Base-by-base conservation (phyloP, 441 rosid genomes). In the Eutrema salsugineum region DNA sequence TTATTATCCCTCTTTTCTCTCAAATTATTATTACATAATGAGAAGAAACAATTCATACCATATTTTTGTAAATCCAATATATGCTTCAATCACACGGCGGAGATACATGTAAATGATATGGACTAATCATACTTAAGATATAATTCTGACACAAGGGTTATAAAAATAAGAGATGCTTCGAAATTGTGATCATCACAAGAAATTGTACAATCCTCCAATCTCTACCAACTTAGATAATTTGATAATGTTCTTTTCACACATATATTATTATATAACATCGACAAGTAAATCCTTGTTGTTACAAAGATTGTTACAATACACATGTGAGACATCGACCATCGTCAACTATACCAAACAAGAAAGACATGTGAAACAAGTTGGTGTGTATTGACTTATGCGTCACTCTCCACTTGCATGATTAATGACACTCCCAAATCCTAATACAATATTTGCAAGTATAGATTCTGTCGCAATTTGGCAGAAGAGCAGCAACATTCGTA, bases 301-400 rank as follows among this genome's bases (percentile, higher is more conserved):
- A 59, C 78, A 59, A 58, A 57, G 44, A 66, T 48, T 19, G 57
- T 20, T 73, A 11, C 65, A 66, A 46, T 40, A 40, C 46, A 15
- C 61, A 73, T 73, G 68, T 66, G 72, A 66, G 61, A 48, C 70
- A 73, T 73, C 65, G 72, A 73, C 62, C 67, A 40, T 66, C 65
- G 59, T 56, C 60, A 66, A 73, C 51, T 16, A 58, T 49, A 59
- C 68, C 78, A 59, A 59, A 66, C 22, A 49, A 32, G 40, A 66
- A 73, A 66, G 72, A 59, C 78, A 73, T 73, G 72, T 73, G 78
- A 65, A 50, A 40, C 55, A 50, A 73, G 78, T 66, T 66, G 78
- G 78, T 73, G 33, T 59, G 5, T 33, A 59, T 73, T 74, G 78
- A 67, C 63, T 74, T 50, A 73, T 57, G 68, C 28, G 32, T 74